Evolutionary conservation across 2,329 filamentous ascomycete genomes (phyloP).

Genomic region (Cyanodermella asteris): DNA sequence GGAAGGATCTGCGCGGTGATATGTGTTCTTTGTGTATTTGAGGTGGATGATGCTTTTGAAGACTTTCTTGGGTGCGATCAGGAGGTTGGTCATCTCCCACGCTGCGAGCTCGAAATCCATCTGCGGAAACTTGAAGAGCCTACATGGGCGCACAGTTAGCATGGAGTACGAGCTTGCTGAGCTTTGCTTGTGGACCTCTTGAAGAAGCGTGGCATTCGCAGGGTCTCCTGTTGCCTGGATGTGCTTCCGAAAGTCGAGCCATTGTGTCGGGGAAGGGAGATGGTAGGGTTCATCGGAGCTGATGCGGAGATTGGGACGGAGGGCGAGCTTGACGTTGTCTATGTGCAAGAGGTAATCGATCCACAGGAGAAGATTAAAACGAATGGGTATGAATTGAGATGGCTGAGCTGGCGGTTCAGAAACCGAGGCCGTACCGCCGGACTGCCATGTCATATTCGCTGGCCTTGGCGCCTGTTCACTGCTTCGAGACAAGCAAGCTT

Average conservation of each 20-base stretch:
- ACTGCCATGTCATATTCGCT: too few species aligned
- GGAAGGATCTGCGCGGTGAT: constrained; percentile 46
- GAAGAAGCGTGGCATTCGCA: constrained; percentile 45
- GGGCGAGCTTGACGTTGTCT: too few species aligned
- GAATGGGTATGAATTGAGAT: too few species aligned
- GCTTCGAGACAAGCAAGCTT: too few species aligned
- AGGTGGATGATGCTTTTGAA: constrained; percentile 36
- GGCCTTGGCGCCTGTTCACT: too few species aligned
- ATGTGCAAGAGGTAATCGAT: too few species aligned
- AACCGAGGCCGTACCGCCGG: too few species aligned
- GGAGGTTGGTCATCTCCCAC: constrained; percentile 48
- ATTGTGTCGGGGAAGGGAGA: constrained; percentile 36
- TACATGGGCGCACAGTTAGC: constrained; percentile 9
- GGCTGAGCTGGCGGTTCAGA: too few species aligned
- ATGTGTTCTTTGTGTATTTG: constrained; percentile 48
- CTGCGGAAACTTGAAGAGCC: constrained; percentile 48
- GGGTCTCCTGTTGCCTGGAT: constrained; percentile 25
- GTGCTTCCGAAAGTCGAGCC: constrained; percentile 31
- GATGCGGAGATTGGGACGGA: not conserved
- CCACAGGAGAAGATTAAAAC: too few species aligned
- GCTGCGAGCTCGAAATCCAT: constrained; percentile 57
- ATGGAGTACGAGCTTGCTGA: not conserved
- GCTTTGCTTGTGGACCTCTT: constrained; percentile 25
- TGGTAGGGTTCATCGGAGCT: constrained; percentile 33
- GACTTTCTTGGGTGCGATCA: constrained; percentile 49